These are phyloP conservation scores for Picea sitchensis DNA, from an alignment of 75 land plant species.

Conservation along the genomic window DNA sequence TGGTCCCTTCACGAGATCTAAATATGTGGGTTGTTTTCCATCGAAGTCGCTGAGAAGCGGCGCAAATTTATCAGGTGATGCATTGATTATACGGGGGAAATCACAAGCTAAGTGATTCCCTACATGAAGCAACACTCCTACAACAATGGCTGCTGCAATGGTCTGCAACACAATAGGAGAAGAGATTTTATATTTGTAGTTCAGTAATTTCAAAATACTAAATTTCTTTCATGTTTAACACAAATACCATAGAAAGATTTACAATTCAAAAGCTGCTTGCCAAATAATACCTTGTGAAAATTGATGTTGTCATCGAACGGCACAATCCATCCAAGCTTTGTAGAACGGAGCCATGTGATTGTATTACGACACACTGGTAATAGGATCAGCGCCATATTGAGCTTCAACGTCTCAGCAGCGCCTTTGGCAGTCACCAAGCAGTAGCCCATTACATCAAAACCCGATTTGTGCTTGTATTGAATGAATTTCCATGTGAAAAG, in stretches of 20 bases:
- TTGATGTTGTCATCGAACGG: conserved; percentile 94
- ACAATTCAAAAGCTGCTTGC: background rate
- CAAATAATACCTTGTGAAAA: conserved; percentile 73
- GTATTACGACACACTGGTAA: conserved; percentile 97
- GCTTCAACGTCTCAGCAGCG: conserved; percentile 97
- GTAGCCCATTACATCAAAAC: conserved; percentile 58
- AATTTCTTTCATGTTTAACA: no score
- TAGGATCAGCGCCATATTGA: conserved; percentile 95
- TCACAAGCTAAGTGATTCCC: conserved; percentile 73
- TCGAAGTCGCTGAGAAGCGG: conserved; percentile 23
- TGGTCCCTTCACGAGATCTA: conserved; percentile 30
- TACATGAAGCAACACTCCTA: conserved; percentile 69
- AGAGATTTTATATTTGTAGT: background rate
- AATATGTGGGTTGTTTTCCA: conserved; percentile 41
- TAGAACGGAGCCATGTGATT: conserved; percentile 86
- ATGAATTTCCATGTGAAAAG: conserved; percentile 92
- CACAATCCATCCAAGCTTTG: conserved; percentile 60
- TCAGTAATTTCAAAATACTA: background rate
- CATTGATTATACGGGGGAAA: conserved; percentile 40
- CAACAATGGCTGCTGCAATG: conserved; percentile 72
- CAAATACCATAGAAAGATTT: background rate
- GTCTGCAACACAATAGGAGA: conserved; percentile 33
- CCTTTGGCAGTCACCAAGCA: conserved; percentile 89
- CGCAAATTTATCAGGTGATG: conserved; percentile 18
- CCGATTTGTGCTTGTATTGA: conserved; percentile 61